Percentiles rank a stretch among this genome's conserved stretches.
These are phyloP conservation scores for Rhodamnia rubescens DNA, from an alignment of 345 rosid species.

Conservation along the genomic window DNA sequence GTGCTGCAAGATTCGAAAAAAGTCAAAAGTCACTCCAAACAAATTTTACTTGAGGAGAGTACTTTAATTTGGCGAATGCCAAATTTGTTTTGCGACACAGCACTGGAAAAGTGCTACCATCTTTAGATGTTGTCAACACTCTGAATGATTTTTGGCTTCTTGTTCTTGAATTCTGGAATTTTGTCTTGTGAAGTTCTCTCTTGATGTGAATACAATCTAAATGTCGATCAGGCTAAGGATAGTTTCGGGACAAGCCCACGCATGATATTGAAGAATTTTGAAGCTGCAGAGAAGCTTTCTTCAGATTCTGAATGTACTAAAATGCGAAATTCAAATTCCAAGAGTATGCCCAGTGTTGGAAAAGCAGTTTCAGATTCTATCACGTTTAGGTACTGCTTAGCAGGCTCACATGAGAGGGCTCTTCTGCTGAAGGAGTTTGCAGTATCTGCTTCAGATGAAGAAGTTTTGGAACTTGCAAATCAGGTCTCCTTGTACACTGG, in stretches of 20 bases:
- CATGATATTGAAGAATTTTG: constrained; percentile 18
- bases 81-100: background rate
- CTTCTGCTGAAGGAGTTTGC: constrained; percentile 73
- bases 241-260: constrained; percentile 15
- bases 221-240: constrained; percentile 24
- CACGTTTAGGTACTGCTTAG: constrained; percentile 75
- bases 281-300: constrained; percentile 31
- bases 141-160: background rate
- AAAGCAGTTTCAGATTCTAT: constrained; percentile 47
- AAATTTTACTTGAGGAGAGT: background rate
- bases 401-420: constrained; percentile 61
- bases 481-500: constrained; percentile 78
- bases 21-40: background rate
- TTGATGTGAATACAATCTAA: background rate
- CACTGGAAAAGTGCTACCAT: background rate
- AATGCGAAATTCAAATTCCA: constrained; percentile 30
- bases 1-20: background rate
- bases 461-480: constrained; percentile 57
- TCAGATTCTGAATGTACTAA: constrained; percentile 54
- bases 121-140: background rate
- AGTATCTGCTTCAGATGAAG: constrained; percentile 45
- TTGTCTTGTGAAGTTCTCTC: background rate
- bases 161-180: background rate
- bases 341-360: constrained; percentile 15
- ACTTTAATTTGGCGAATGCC: background rate